Evolutionary conservation across 805 yeast genomes (phyloP).

Genomic region (Candida lessepsii): DNA sequence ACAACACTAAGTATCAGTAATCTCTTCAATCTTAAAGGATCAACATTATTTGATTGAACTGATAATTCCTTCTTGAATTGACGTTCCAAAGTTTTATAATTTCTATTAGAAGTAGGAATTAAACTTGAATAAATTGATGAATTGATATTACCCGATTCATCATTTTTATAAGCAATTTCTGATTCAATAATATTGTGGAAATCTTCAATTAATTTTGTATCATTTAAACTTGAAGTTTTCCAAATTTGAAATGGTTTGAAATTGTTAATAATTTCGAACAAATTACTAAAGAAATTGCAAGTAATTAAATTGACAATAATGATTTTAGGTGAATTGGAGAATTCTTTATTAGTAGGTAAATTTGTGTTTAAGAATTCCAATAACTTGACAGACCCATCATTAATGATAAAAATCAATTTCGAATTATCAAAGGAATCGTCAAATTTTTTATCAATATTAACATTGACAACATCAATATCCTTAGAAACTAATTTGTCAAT

Average conservation of each 20-base stretch:
- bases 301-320: constrained; percentile 40
- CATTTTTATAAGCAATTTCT: constrained; percentile 17
- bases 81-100: constrained; percentile 30
- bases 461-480: constrained; percentile 12
- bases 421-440: constrained; percentile 19
- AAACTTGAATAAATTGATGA: constrained; percentile 23
- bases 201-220: constrained; percentile 22
- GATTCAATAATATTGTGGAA: constrained; percentile 28
- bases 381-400: constrained; percentile 36
- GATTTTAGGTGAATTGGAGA: constrained; percentile 22
- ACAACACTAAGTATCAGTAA: constrained; percentile 8
- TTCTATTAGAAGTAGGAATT: constrained; percentile 20
- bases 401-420: constrained; percentile 33
- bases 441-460: constrained; percentile 12
- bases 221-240: constrained; percentile 35
- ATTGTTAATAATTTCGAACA: constrained; percentile 34
- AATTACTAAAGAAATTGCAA: constrained; percentile 38
- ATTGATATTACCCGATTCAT: neutral
- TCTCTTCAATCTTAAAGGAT: constrained; percentile 14
- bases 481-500: constrained; percentile 19
- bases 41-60: constrained; percentile 10
- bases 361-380: constrained; percentile 23
- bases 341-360: constrained; percentile 9
- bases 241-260: constrained; percentile 38
- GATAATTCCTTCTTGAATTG: constrained; percentile 29